Conservation (phyloP, 1,284 basidiomycete species). For the Pyrrhoderma noxium region DNA sequence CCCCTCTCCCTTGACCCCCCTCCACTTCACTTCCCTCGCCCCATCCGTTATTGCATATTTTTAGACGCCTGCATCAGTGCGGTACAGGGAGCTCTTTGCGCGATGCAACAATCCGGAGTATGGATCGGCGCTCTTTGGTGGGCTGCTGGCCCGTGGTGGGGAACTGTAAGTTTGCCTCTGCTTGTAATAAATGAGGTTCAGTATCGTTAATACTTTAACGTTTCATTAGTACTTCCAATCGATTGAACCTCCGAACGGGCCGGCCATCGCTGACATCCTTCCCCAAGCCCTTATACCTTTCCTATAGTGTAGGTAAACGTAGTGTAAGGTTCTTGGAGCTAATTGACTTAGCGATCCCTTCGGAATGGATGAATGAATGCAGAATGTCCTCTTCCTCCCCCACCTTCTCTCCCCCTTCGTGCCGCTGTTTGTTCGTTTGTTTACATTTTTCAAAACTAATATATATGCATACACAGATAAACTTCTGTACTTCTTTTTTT, state of each 20-base stretch:
- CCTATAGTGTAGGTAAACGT: conserved; percentile 38
- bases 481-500: too few species aligned
- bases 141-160: conserved; percentile 61
- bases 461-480: too few species aligned
- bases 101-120: conserved; percentile 50
- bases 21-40: too few species aligned
- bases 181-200: background rate
- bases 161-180: conserved; percentile 42
- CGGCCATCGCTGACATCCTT: conserved; percentile 43
- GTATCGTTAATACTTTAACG: conserved; percentile 14
- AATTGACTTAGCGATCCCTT: too few species aligned
- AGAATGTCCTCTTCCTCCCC: too few species aligned
- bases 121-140: conserved; percentile 55
- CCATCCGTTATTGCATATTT: background rate
- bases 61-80: conserved; percentile 40
- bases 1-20: too few species aligned
- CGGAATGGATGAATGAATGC: too few species aligned
- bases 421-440: too few species aligned
- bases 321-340: background rate
- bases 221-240: conserved; percentile 47
- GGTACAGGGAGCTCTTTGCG: conserved; percentile 47
- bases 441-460: too few species aligned
- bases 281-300: conserved; percentile 52
- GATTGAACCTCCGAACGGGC: conserved; percentile 54
- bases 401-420: too few species aligned